These are phyloP conservation scores for Solanum lycopersicoides DNA, from an alignment of 257 asterid species.

Conservation along the genomic window DNA sequence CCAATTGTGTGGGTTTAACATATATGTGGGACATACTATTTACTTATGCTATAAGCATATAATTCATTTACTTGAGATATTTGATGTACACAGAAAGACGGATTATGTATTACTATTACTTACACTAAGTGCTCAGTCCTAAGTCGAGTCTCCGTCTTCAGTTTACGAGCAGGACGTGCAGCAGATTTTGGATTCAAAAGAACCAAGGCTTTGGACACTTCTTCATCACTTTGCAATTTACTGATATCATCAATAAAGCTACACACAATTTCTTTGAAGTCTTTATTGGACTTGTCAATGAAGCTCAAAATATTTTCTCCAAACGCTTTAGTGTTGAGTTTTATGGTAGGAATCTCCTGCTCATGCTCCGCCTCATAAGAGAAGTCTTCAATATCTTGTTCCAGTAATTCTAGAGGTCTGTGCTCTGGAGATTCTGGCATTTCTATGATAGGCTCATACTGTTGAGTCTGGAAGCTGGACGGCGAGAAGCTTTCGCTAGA, in stretches of 20 bases:
- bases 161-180: slow-evolving; percentile 10
- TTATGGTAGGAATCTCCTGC: slow-evolving; percentile 23
- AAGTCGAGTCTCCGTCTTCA: slow-evolving; percentile 5
- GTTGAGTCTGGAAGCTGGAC: background rate
- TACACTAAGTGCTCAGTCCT: slow-evolving; percentile 43
- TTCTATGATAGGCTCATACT: slow-evolving; percentile 39
- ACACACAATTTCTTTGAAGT: background rate
- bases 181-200: slow-evolving; percentile 1
- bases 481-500: background rate
- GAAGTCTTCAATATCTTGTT: slow-evolving; percentile 28
- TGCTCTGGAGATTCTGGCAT: slow-evolving; percentile 35
- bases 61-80: background rate
- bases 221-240: background rate
- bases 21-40: background rate
- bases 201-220: slow-evolving; percentile 22
- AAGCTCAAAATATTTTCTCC: background rate
- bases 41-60: background rate
- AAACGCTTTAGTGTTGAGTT: slow-evolving; percentile 10
- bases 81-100: background rate
- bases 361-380: slow-evolving; percentile 7
- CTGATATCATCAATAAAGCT: background rate
- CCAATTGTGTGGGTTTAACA: background rate
- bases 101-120: slow-evolving; percentile 6
- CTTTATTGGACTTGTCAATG: background rate
- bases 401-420: slow-evolving; percentile 8